These are phyloP conservation scores for Tylopilus felleus DNA, from an alignment of 768 basidiomycete species.

Conservation along the genomic window DNA sequence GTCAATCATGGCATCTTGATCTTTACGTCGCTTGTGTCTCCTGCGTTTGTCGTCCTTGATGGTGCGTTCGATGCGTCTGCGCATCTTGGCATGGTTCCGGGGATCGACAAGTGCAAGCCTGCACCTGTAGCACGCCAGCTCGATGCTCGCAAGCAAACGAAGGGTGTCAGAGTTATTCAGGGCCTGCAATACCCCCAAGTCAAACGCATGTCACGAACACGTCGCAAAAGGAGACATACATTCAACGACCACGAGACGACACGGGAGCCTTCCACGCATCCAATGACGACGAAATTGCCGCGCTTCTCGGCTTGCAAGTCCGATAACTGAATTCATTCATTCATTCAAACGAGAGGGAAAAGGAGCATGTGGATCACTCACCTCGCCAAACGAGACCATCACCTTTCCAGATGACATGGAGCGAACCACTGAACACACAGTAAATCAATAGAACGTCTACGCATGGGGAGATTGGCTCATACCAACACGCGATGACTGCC, in stretches of 20 bases:
- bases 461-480: conserved; percentile 27
- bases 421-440: conserved; percentile 29
- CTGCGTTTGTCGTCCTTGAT: conserved; percentile 83
- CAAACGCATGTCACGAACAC: conserved; percentile 7
- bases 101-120: conserved; percentile 67
- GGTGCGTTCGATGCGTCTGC: conserved; percentile 72
- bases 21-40: conserved; percentile 78
- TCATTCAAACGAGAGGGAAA: background rate
- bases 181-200: conserved; percentile 45
- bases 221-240: conserved; percentile 39
- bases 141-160: conserved; percentile 77
- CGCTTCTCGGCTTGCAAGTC: conserved; percentile 84
- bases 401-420: conserved; percentile 63
- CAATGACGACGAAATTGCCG: conserved; percentile 83
- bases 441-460: conserved; percentile 5
- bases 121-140: conserved; percentile 79
- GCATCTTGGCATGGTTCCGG: conserved; percentile 56
- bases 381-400: conserved; percentile 69
- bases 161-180: conserved; percentile 81
- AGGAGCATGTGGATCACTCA: conserved; percentile 27
- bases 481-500: conserved; percentile 82
- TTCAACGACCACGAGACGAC: conserved; percentile 87
- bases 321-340: conserved; percentile 41
- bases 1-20: conserved; percentile 79
- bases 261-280: conserved; percentile 66